phyloP scores from a whole-genome alignment of 495 filamentous ascomycete genomes.

The Tuber melanosporum region DNA sequence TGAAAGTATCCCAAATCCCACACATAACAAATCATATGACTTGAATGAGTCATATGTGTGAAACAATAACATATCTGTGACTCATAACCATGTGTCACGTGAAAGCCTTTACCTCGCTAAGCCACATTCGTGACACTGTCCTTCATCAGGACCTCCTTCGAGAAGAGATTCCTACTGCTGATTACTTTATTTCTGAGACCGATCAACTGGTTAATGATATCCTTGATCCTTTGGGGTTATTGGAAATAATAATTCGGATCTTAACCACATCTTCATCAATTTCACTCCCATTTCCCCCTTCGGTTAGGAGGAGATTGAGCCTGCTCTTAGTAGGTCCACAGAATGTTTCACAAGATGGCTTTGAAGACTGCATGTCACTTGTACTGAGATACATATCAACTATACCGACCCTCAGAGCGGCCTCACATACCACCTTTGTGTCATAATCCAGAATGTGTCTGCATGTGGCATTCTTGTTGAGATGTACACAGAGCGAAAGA shows the following conservation, averaged over 20 bases:
- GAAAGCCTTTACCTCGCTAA: too few relatives aligned
- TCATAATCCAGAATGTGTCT: conserved; percentile 96
- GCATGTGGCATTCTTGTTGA: conserved; percentile 98
- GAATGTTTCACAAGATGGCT: conserved; percentile 91
- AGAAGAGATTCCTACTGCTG: too few relatives aligned
- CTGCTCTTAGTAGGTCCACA: conserved; percentile 88
- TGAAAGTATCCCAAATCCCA: too few relatives aligned
- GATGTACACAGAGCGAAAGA: conserved; percentile 94
- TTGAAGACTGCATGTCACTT: conserved; percentile 94
- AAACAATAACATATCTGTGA: too few relatives aligned
- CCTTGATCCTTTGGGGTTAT: too few relatives aligned
- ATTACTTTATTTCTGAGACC: too few relatives aligned
- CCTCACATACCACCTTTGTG: conserved; percentile 83
- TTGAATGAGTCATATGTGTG: too few relatives aligned
- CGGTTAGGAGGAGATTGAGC: conserved; percentile 80
- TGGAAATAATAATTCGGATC: conserved; percentile 96
- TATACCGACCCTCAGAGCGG: conserved; percentile 85
- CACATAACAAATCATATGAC: too few relatives aligned
- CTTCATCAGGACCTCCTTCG: too few relatives aligned
- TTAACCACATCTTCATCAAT: conserved; percentile 99
- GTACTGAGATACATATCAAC: conserved; percentile 96
- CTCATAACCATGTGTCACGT: too few relatives aligned
- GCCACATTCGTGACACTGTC: too few relatives aligned
- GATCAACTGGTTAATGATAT: too few relatives aligned
- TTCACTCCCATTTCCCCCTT: conserved; percentile 94